Evolutionary conservation across 805 yeast genomes (phyloP), one percentile per base, ranked within the genome.

Genomic region (Ogataea populi-albae): DNA sequence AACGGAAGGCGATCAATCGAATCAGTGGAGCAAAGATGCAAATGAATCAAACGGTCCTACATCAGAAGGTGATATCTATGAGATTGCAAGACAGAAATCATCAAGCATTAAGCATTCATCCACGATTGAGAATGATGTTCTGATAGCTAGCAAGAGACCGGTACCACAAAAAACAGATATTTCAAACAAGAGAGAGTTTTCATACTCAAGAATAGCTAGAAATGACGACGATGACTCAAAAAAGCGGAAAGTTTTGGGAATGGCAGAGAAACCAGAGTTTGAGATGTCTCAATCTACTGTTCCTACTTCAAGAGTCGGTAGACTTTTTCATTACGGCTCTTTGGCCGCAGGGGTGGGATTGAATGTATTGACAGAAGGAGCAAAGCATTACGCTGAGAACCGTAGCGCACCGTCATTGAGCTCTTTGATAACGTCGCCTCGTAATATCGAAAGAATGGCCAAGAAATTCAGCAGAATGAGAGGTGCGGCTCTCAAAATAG

Each of bases 401-500:
- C 57, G 64, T 4, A 57, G 67, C 12, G 50, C 66, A 0, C 68
- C 80, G 6, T 61, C 73, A 22, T 57, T 80, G 58, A 75, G 74
- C 42, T 68, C 75, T 2, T 56, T 87, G 28, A 66, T 94, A 2
- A 67, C 93, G 49, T 81, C 86, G 3, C 89, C 95, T 5, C 73
- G 75, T 12, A 93, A 91, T 59, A 79, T 93, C 27, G 96, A 91
- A 51, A 62, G 94, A 35, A 77, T 93, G 68, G 95, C 95, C 9
- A 79, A 77, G 50, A 88, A 87, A 58, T 78, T 93, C 50, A 77
- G 93, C 34, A 79, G 86, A 54, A 93, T 93, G 98, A 75, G 98
- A 55, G 98, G 98, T n/a, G 98, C 98, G 2, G 98, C 98, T 3
- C 69, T 93, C 55, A 93, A 93, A 55, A 75, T 93, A 37, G 98